Evolutionary conservation across 441 rosid genomes (phyloP).

Genomic region (Adansonia rubrostipa): DNA sequence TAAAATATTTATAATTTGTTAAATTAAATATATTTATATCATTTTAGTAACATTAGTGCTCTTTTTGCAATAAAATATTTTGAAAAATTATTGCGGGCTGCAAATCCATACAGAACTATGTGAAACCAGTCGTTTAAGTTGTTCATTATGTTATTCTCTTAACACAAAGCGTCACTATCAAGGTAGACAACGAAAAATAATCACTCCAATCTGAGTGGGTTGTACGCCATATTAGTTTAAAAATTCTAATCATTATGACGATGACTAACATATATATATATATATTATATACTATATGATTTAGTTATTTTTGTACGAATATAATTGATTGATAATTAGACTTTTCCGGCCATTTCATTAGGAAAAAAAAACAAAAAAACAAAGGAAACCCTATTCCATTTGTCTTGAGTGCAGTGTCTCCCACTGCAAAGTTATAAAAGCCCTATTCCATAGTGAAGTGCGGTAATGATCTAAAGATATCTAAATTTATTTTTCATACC

Average conservation of each 20-base stretch:
- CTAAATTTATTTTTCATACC: background rate
- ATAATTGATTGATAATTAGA: background rate
- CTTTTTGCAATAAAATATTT: background rate
- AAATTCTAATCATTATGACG: constrained; percentile 9
- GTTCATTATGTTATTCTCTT: constrained; percentile 17
- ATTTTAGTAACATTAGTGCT: background rate
- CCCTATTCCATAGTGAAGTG: too few species aligned
- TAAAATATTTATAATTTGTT: too few species aligned
- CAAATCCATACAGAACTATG: background rate
- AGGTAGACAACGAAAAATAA: background rate
- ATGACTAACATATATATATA: constrained; percentile 7
- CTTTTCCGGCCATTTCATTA: background rate
- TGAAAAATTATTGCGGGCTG: background rate
- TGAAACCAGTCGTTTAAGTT: background rate
- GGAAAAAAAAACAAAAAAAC: background rate
- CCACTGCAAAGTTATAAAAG: constrained; percentile 20
- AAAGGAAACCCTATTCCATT: background rate
- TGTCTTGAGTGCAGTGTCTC: constrained; percentile 27
- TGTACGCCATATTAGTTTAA: background rate
- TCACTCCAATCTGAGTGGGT: constrained; percentile 10
- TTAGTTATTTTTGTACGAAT: background rate
- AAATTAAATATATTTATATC: background rate
- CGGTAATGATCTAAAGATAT: background rate
- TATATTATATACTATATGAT: background rate
- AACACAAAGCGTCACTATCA: background rate